A percentile compares a stretch with the other conserved stretches of the same genome.
Conservation (phyloP, 768 basidiomycete species). For the Trametes coccinea region DNA sequence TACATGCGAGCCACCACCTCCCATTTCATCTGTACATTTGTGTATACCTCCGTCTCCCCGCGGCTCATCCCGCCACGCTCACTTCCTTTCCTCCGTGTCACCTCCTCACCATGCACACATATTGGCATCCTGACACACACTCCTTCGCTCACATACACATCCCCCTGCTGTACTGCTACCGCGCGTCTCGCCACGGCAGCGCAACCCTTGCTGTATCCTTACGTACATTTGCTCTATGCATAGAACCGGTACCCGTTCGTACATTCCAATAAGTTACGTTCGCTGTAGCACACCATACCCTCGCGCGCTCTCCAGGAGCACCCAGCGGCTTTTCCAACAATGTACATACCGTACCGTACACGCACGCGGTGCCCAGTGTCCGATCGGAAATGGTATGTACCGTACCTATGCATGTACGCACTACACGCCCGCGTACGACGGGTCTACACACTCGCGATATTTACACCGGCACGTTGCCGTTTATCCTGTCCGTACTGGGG, state of each 20-base stretch:
- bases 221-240: constrained; percentile 19
- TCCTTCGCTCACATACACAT: constrained; percentile 4
- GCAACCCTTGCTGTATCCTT: constrained; percentile 13
- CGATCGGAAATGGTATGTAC: neutral
- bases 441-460: neutral
- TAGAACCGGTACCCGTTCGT: constrained; percentile 11
- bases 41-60: neutral
- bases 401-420: neutral
- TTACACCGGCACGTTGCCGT: constrained; percentile 7
- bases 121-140: neutral
- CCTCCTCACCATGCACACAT: too few relatives aligned
- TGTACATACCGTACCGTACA: neutral
- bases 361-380: neutral
- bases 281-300: neutral
- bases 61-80: neutral
- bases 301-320: neutral
- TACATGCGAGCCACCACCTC: neutral
- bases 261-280: constrained; percentile 19
- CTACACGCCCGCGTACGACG: neutral
- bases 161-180: constrained; percentile 3
- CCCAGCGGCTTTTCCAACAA: neutral
- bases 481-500: neutral
- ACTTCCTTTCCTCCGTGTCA: neutral
- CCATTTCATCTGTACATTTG: neutral
- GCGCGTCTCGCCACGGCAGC: neutral